Conservation (phyloP, 2,329 filamentous ascomycete species). For the Triangularia setosa region DNA sequence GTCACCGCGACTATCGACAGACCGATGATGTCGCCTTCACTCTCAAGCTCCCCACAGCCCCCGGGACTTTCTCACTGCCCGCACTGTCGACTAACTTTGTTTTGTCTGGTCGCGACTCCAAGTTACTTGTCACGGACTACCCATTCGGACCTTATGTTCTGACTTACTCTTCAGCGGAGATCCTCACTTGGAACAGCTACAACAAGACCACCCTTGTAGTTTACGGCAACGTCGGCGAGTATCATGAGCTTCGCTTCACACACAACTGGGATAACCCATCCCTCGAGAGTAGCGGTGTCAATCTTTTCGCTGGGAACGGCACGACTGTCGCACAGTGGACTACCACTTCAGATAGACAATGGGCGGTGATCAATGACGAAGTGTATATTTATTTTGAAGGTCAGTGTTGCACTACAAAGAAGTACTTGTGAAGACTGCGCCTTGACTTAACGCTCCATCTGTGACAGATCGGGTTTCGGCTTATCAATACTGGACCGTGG, state of each 20-base stretch:
- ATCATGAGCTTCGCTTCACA: slow-evolving; percentile 54
- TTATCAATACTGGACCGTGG: slow-evolving; percentile 67
- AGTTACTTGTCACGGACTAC: slow-evolving; percentile 65
- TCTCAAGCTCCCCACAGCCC: slow-evolving; percentile 51
- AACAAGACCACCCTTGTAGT: slow-evolving; percentile 58
- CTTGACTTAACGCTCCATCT: slow-evolving; percentile 8
- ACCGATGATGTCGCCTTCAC: slow-evolving; percentile 56
- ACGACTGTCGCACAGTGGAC: slow-evolving; percentile 30
- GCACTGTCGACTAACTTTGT: slow-evolving; percentile 52
- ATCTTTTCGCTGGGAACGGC: slow-evolving; percentile 17
- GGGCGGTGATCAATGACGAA: slow-evolving; percentile 34
- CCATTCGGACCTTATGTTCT: slow-evolving; percentile 55
- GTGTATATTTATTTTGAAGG: slow-evolving; percentile 46
- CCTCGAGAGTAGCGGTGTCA: slow-evolving; percentile 21
- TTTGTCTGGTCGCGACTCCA: slow-evolving; percentile 62
- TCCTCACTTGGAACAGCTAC: slow-evolving; percentile 66
- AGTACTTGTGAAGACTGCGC: neutral
- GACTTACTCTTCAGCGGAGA: slow-evolving; percentile 66
- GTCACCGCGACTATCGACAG: slow-evolving; percentile 64
- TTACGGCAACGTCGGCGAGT: slow-evolving; percentile 59
- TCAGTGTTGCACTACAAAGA: slow-evolving; percentile 29
- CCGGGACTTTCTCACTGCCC: slow-evolving; percentile 49
- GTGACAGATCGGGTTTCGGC: slow-evolving; percentile 58
- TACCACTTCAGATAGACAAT: slow-evolving; percentile 28
- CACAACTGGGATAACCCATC: neutral